Conservation (phyloP, 2,329 filamentous ascomycete species). For the Pseudogymnoascus sp. region DNA sequence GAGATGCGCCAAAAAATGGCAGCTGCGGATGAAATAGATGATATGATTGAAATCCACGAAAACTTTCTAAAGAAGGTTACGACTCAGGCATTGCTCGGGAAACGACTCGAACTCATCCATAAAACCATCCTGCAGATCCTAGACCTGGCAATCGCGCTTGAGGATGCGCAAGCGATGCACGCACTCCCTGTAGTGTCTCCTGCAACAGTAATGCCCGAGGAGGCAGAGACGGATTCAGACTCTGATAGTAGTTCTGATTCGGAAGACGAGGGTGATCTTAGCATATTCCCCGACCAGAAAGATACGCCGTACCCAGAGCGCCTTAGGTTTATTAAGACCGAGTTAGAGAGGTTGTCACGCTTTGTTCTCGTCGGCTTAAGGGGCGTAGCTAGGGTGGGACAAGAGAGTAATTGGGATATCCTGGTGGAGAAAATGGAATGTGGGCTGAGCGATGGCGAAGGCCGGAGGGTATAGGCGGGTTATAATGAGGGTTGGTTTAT, state of each 20-base stretch:
- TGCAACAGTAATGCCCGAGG: slow-evolving; percentile 19
- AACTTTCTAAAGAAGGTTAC: slow-evolving; percentile 53
- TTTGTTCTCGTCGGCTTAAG: slow-evolving; percentile 68
- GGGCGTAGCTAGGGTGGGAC: slow-evolving; percentile 65
- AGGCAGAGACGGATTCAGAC: slow-evolving; percentile 25
- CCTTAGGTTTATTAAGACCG: slow-evolving; percentile 47
- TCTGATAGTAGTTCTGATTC: slow-evolving; percentile 22
- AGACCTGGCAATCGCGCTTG: slow-evolving; percentile 63
- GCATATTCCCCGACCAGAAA: slow-evolving; percentile 25
- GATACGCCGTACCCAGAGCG: slow-evolving; percentile 39
- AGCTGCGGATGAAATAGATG: slow-evolving; percentile 63
- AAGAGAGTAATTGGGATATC: slow-evolving; percentile 67
- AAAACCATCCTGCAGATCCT: slow-evolving; percentile 66
- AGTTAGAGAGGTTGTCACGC: slow-evolving; percentile 56
- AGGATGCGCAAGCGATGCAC: slow-evolving; percentile 45
- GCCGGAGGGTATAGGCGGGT: background rate
- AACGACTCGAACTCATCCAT: slow-evolving; percentile 60
- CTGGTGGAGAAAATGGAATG: slow-evolving; percentile 70
- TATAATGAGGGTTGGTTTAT: background rate
- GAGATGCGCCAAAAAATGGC: slow-evolving; percentile 50
- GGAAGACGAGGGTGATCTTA: slow-evolving; percentile 23
- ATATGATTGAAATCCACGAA: slow-evolving; percentile 65
- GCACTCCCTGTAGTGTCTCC: slow-evolving; percentile 12
- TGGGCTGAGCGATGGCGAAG: slow-evolving; percentile 24
- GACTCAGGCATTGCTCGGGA: slow-evolving; percentile 60